phyloP scores from a whole-genome alignment of 129 eudicot genomes.

The Flaveria ramosissima region DNA sequence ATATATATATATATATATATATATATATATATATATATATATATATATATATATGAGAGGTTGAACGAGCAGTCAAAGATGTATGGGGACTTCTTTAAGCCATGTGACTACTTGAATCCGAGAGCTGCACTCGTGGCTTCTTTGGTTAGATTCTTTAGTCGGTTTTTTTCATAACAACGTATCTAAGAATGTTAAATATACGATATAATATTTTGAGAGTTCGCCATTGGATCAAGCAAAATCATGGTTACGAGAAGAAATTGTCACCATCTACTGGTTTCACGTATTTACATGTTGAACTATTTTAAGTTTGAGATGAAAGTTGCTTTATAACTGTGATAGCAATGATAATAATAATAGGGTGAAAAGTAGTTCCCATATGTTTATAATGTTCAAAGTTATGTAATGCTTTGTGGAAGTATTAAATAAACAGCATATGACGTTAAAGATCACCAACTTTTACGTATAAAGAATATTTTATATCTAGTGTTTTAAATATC shows the following conservation, averaged over 20 bases:
- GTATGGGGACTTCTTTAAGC: conserved; percentile 87
- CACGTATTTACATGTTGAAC: background rate
- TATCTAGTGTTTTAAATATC: too few species aligned
- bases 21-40: too few species aligned
- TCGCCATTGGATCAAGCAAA: conserved; percentile 46
- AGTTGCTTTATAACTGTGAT: background rate
- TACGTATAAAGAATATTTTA: too few species aligned
- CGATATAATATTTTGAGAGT: conserved; percentile 44
- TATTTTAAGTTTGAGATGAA: conserved; percentile 5
- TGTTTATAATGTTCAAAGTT: conserved; percentile 17
- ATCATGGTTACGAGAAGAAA: conserved; percentile 52
- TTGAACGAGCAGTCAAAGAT: conserved; percentile 67
- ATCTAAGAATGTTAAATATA: background rate
- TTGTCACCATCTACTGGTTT: background rate
- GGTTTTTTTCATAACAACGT: background rate
- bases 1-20: too few species aligned
- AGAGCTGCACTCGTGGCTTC: conserved; percentile 80
- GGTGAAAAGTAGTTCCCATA: conserved; percentile 1
- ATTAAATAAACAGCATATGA: background rate
- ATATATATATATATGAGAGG: conserved; percentile 42
- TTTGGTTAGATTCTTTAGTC: conserved; percentile 52
- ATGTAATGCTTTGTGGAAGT: background rate
- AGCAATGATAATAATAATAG: background rate
- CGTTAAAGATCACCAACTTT: too few species aligned
- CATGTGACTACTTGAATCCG: conserved; percentile 69